A percentile compares a stretch with the other conserved stretches of the same genome.
Conservation (phyloP, 1,139 yeast species). For the Lodderomyces orthopsilosis region DNA sequence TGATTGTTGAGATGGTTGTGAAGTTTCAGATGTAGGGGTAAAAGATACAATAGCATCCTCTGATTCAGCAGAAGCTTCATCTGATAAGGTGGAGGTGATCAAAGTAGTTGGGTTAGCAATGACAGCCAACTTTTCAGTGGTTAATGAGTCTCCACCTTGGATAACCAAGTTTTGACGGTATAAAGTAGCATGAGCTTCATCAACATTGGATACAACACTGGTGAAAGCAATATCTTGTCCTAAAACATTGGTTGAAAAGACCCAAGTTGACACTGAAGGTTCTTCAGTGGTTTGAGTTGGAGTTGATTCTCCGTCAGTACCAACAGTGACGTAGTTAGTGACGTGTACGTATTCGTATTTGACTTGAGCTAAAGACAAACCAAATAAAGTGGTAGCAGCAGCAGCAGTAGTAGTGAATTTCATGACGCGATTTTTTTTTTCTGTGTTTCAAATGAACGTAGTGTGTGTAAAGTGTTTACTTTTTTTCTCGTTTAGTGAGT, state of each 20-base stretch:
- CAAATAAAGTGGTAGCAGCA: conserved; percentile 9
- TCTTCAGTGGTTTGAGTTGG: conserved; percentile 7
- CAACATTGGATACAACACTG: conserved; percentile 7
- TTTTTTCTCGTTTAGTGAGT: conserved; percentile 3
- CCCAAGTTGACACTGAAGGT: conserved; percentile 12
- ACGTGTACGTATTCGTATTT: conserved; percentile 21
- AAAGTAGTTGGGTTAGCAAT: conserved; percentile 11
- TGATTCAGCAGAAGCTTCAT: conserved; percentile 13
- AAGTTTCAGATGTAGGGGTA: conserved; percentile 2
- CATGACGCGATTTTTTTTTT: conserved; percentile 5
- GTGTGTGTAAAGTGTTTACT: conserved; percentile 1
- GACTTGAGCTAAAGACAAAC: conserved; percentile 20
- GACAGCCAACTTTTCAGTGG: conserved; percentile 10
- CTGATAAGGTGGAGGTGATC: conserved; percentile 9
- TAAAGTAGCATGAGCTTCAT: conserved; percentile 5
- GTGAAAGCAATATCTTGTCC: conserved; percentile 13
- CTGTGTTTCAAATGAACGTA: background rate
- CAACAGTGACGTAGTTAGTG: conserved; percentile 18
- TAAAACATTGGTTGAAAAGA: conserved; percentile 12
- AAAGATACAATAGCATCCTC: conserved; percentile 8
- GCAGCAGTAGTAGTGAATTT: conserved; percentile 10
- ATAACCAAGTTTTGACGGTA: conserved; percentile 9
- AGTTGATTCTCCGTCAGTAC: conserved; percentile 7
- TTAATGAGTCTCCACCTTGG: conserved; percentile 9
- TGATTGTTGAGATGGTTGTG: conserved; percentile 2